phyloP scores from a whole-genome alignment of 2,329 filamentous ascomycete genomes.

The Didymella sp. region DNA sequence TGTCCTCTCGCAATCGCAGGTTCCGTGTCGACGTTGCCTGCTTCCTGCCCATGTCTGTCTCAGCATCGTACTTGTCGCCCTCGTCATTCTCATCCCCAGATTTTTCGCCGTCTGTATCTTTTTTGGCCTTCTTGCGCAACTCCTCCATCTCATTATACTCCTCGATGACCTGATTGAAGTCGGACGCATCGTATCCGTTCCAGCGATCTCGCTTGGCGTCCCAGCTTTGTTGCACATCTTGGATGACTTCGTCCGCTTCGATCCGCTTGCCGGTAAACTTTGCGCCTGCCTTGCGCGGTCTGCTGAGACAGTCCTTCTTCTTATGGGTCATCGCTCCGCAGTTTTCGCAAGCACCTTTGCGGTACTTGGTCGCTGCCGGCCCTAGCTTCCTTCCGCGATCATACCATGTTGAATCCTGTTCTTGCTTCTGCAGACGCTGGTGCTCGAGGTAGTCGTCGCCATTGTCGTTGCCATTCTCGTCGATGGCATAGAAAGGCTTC shows the following conservation, averaged over 20 bases:
- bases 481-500: constrained; percentile 93
- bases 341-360: constrained; percentile 98
- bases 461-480: constrained; percentile 68
- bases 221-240: constrained; percentile 89
- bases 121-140: constrained; percentile 62
- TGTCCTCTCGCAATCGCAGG: constrained; percentile 91
- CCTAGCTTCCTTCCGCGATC: constrained; percentile 84
- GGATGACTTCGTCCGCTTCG: constrained; percentile 85
- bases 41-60: constrained; percentile 94
- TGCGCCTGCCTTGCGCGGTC: constrained; percentile 87
- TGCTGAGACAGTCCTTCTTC: constrained; percentile 87
- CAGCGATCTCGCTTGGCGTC: constrained; percentile 97
- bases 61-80: constrained; percentile 80
- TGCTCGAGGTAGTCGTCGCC: constrained; percentile 96
- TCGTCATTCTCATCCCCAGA: constrained; percentile 59
- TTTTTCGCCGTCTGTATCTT: constrained; percentile 49
- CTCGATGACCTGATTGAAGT: constrained; percentile 86
- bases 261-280: constrained; percentile 94
- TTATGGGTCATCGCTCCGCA: constrained; percentile 98
- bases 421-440: constrained; percentile 80
- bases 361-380: constrained; percentile 92
- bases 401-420: constrained; percentile 85
- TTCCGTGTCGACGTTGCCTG: constrained; percentile 91
- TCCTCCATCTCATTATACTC: constrained; percentile 88
- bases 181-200: constrained; percentile 94